These are phyloP conservation scores for Cyberlindnera mycetangii DNA, from an alignment of 805 yeast species.

Conservation along the genomic window DNA sequence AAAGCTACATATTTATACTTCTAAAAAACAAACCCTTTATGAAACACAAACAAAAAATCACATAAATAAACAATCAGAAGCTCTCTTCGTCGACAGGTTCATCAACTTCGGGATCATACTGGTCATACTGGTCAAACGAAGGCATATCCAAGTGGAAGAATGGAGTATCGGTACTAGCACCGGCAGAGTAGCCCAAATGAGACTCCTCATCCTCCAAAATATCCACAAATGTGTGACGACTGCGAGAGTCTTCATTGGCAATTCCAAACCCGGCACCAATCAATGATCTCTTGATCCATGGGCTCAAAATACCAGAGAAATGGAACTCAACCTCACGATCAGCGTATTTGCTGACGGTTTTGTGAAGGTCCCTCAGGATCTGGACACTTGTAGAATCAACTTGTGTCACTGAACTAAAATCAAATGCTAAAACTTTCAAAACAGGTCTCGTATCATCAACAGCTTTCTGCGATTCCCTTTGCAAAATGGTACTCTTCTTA, in stretches of 20 bases:
- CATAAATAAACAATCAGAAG: neutral
- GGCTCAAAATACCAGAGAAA: constrained; percentile 78
- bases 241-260: constrained; percentile 45
- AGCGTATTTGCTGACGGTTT: constrained; percentile 68
- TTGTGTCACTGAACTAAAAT: constrained; percentile 72
- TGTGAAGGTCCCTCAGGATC: constrained; percentile 70
- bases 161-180: constrained; percentile 64
- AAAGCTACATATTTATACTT: too few relatives aligned
- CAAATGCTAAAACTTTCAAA: constrained; percentile 71
- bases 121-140: constrained; percentile 24
- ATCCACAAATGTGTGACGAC: constrained; percentile 22
- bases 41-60: neutral
- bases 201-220: constrained; percentile 23
- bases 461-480: constrained; percentile 20
- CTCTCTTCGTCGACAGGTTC: constrained; percentile 2
- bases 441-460: constrained; percentile 63
- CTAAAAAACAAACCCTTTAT: neutral
- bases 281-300: constrained; percentile 83
- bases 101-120: constrained; percentile 12
- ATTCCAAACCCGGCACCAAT: constrained; percentile 76
- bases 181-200: constrained; percentile 44
- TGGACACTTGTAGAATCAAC: constrained; percentile 81
- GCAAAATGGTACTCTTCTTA: constrained; percentile 20
- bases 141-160: constrained; percentile 81
- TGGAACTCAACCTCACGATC: constrained; percentile 87